Evolutionary conservation across 768 basidiomycete species (phyloP), one percentile per base, ranked within the genome.

Genomic region (Auriculariales sp.): DNA sequence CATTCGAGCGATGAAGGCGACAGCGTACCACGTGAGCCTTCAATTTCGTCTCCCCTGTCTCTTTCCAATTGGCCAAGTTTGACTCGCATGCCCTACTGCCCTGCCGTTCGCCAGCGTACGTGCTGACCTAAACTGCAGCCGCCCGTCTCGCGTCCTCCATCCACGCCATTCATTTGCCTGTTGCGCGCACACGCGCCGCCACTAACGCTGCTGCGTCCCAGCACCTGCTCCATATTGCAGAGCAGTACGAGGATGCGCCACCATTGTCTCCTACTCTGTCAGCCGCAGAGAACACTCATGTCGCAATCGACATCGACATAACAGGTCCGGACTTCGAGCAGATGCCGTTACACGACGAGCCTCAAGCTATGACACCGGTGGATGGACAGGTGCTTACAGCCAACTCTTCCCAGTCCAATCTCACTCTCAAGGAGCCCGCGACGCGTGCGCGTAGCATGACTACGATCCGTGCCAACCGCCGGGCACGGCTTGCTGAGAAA

Each of bases 401-500:
- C 22, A 7, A 22, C 39, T 25, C 39, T 19, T 24, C n/a, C n/a
- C n/a, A n/a, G n/a, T n/a, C n/a, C n/a, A n/a, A n/a, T n/a, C n/a
- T n/a, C 36, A 24, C 49, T 27, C 19, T 33, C 51, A 25, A 58
- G 22, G 61, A 51, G 57, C 10, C 55, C 59, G 35, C 59, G 31
- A 32, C 31, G 60, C 76, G 73, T 45, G 60, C 73, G 51, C 77
- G 79, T 32, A 81, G 85, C 62, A 73, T 89, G 70, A 68, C 83
- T 12, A 83, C 89, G 29, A 78, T 94, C 46, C 73, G 77, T 54
- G 54, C 79, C 6, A 70, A 80, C 57, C 72, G 87, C 48, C 72
- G 87, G 51, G 71, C 73, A 25, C 78, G 78, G 39, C 67, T 99
- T 33, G 92, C 89, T 2, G 81, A 86, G 67, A 95, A 93, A 66